These are phyloP conservation scores for Fonsecaea pugnacius DNA, from an alignment of 2,329 filamentous ascomycete species.

Conservation along the genomic window DNA sequence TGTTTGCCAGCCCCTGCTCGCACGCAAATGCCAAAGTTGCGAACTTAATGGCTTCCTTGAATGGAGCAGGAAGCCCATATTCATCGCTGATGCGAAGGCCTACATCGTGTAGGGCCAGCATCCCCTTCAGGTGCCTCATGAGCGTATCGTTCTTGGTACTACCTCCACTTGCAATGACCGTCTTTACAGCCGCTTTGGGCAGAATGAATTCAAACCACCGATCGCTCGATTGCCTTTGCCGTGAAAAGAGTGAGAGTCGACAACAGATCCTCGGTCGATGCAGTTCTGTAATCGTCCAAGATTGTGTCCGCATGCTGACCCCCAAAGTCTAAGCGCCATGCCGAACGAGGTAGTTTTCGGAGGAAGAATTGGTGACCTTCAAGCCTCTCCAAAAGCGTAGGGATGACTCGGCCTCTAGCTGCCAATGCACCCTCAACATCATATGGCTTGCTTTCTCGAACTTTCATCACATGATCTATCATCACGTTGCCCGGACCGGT, in stretches of 20 bases:
- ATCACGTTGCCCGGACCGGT: conserved; percentile 42
- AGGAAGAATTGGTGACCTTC: conserved; percentile 38
- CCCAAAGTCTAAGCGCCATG: conserved; percentile 42
- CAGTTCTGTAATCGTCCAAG: conserved; percentile 26
- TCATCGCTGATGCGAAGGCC: conserved; percentile 38
- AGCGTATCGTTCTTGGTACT: conserved; percentile 39
- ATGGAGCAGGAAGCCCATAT: conserved; percentile 40
- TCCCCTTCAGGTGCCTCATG: conserved; percentile 34
- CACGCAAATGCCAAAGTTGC: conserved; percentile 40
- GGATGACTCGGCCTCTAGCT: conserved; percentile 35
- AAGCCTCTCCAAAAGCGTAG: conserved; percentile 35
- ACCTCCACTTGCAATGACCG: conserved; percentile 40
- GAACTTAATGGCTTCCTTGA: conserved; percentile 44
- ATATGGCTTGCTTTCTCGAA: conserved; percentile 35
- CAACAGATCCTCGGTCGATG: conserved; percentile 37
- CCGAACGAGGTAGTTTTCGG: conserved; percentile 40
- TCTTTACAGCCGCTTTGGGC: conserved; percentile 30
- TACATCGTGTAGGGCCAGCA: conserved; percentile 27
- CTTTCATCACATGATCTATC: conserved; percentile 41
- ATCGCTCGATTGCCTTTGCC: conserved; percentile 35
- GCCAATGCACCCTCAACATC: conserved; percentile 41
- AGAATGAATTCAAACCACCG: conserved; percentile 39
- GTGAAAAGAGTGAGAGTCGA: conserved; percentile 39
- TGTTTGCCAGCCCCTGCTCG: conserved; percentile 40
- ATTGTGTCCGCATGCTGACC: conserved; percentile 38